Evolutionary conservation across 1,139 yeast species (phyloP).

Genomic region (Dujonia santamariae): DNA sequence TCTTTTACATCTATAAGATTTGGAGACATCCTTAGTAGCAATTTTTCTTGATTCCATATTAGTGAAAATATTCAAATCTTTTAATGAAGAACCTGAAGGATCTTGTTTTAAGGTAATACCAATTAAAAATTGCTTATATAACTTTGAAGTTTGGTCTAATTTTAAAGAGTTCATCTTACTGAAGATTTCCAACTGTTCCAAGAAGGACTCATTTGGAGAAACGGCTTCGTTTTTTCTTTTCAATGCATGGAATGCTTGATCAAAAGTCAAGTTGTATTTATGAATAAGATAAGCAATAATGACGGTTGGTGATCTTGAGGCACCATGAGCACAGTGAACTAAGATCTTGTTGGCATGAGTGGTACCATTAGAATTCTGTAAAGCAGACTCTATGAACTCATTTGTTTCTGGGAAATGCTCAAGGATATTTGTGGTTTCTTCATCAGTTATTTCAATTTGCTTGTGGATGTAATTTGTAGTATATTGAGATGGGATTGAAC

Average conservation of each 20-base stretch:
- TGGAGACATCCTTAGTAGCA: conserved; percentile 7
- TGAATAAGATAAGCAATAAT: conserved; percentile 79
- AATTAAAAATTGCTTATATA: conserved; percentile 27
- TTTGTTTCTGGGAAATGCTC: conserved; percentile 59
- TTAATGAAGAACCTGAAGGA: conserved; percentile 24
- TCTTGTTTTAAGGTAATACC: conserved; percentile 24
- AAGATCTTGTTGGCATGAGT: conserved; percentile 40
- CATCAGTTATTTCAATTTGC: conserved; percentile 72
- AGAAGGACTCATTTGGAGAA: conserved; percentile 77
- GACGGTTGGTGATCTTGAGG: conserved; percentile 74
- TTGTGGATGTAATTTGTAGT: conserved; percentile 49
- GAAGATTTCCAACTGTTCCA: conserved; percentile 66
- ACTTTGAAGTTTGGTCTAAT: conserved; percentile 20
- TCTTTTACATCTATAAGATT: conserved; percentile 57
- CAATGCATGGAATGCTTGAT: conserved; percentile 71
- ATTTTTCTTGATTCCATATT: conserved; percentile 10
- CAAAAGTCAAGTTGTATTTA: conserved; percentile 54
- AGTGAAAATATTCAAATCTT: conserved; percentile 13
- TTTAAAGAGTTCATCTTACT: conserved; percentile 27
- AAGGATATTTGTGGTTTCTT: conserved; percentile 57
- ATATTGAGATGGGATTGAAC: conserved; percentile 54
- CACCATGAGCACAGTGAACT: conserved; percentile 84
- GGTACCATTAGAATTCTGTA: conserved; percentile 29
- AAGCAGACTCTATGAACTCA: conserved; percentile 63
- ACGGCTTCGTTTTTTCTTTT: conserved; percentile 55